Percentiles rank a stretch among this genome's conserved stretches.
Conservation (phyloP, 2,329 filamentous ascomycete species). For the Pseudocercospora macadamiae region DNA sequence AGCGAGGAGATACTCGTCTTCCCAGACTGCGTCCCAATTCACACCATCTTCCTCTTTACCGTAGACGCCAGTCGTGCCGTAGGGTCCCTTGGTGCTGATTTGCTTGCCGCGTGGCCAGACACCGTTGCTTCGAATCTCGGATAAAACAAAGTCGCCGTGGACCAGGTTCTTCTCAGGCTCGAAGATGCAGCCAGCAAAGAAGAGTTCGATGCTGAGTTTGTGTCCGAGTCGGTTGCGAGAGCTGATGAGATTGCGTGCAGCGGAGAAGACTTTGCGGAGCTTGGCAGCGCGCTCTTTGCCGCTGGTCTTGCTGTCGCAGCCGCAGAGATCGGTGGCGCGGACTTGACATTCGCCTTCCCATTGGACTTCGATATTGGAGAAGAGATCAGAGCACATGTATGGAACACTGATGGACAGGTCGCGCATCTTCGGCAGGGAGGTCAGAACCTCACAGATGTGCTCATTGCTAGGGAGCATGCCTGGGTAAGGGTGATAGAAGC, state of each 20-base stretch:
- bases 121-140: slow-evolving; percentile 45
- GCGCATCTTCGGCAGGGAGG: slow-evolving; percentile 50
- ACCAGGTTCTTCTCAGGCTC: slow-evolving; percentile 50
- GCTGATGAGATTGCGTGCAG: slow-evolving; percentile 47
- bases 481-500: slow-evolving; percentile 55
- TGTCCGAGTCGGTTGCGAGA: slow-evolving; percentile 42
- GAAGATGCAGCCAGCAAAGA: slow-evolving; percentile 57
- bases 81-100: slow-evolving; percentile 51
- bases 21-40: slow-evolving; percentile 39
- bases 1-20: slow-evolving; percentile 17
- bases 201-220: slow-evolving; percentile 52
- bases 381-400: slow-evolving; percentile 52
- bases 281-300: slow-evolving; percentile 38
- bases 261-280: slow-evolving; percentile 45
- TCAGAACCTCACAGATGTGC: slow-evolving; percentile 53
- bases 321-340: slow-evolving; percentile 53
- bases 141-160: slow-evolving; percentile 53
- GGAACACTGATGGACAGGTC: slow-evolving; percentile 54
- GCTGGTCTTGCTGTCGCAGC: slow-evolving; percentile 44
- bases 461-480: slow-evolving; percentile 47
- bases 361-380: slow-evolving; percentile 46
- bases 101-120: slow-evolving; percentile 44
- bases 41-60: slow-evolving; percentile 51
- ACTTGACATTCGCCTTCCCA: slow-evolving; percentile 55
- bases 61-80: slow-evolving; percentile 54